Evolutionary conservation across 164 flowering plant species (phyloP).

Genomic region (grape (Vitis vinifera)): DNA sequence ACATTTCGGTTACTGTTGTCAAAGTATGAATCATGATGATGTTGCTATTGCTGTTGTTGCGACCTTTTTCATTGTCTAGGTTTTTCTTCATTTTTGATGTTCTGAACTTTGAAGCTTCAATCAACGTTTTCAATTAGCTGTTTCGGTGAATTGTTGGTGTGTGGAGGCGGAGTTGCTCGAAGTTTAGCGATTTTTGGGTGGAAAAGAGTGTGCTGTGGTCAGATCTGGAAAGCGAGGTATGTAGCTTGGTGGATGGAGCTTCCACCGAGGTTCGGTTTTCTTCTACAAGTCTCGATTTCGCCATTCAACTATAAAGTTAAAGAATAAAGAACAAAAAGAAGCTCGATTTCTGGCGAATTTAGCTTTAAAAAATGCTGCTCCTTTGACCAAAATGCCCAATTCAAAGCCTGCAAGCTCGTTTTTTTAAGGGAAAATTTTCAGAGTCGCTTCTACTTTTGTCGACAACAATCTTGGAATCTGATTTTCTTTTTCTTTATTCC

Average conservation of each 20-base stretch:
- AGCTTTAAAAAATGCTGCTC: neutral
- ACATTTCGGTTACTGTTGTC: neutral
- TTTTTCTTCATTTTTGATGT: neutral
- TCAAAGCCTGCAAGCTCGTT: slow-evolving; percentile 26
- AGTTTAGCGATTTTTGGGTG: neutral
- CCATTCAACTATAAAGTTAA: slow-evolving; percentile 3
- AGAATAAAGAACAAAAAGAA: slow-evolving; percentile 20
- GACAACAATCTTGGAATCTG: slow-evolving; percentile 34
- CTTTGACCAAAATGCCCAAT: neutral
- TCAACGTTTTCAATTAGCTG: neutral
- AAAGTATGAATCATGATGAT: neutral
- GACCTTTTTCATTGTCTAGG: neutral
- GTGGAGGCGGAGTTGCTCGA: neutral
- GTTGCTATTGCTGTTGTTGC: too few relatives aligned
- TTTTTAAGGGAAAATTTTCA: slow-evolving; percentile 8
- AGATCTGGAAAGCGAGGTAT: neutral
- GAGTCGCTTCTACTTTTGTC: slow-evolving; percentile 19
- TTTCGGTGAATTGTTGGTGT: neutral
- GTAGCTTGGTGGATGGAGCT: neutral
- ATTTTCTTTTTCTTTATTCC: slow-evolving; percentile 6
- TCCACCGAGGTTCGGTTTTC: neutral
- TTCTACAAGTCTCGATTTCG: neutral
- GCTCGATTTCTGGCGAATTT: neutral
- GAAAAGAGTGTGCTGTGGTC: neutral
- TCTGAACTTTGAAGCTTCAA: neutral